phyloP scores from a whole-genome alignment of 2,329 filamentous ascomycete species.

The Colletotrichum plurivorum region DNA sequence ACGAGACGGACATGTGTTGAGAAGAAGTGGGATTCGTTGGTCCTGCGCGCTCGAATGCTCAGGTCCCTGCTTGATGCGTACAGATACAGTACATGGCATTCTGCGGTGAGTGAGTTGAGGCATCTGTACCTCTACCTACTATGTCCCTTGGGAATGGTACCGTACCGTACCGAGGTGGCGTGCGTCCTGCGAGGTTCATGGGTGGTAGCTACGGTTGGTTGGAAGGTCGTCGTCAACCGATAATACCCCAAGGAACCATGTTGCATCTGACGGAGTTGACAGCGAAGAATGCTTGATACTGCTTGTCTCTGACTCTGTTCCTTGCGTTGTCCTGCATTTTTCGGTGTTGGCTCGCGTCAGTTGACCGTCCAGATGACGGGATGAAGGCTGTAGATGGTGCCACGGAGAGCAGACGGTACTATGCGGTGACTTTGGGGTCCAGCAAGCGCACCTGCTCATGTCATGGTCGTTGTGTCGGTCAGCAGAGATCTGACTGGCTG shows the following conservation, averaged over 20 bases:
- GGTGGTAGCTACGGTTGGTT: too few species aligned
- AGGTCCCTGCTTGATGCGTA: slow-evolving; percentile 30
- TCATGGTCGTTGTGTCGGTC: slow-evolving; percentile 34
- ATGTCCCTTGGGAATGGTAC: background rate
- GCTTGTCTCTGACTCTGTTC: background rate
- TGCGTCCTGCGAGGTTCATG: too few species aligned
- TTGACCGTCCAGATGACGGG: slow-evolving; percentile 29
- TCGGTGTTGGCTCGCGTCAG: slow-evolving; percentile 7
- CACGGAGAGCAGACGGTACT: slow-evolving; percentile 10
- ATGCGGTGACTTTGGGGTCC: slow-evolving; percentile 19
- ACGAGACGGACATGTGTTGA: slow-evolving; percentile 12
- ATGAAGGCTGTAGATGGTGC: slow-evolving; percentile 24
- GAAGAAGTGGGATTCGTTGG: slow-evolving; percentile 17
- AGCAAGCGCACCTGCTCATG: slow-evolving; percentile 30
- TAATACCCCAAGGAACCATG: background rate
- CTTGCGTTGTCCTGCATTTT: background rate
- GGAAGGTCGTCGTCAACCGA: background rate
- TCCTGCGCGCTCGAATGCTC: slow-evolving; percentile 18
- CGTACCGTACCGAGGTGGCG: background rate
- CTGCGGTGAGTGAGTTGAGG: slow-evolving; percentile 33
- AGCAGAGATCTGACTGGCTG: slow-evolving; percentile 33
- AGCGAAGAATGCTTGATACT: slow-evolving; percentile 1
- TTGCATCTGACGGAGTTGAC: slow-evolving; percentile 1
- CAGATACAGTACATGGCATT: slow-evolving; percentile 25
- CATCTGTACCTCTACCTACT: slow-evolving; percentile 3